These are phyloP conservation scores for Diutina siamensis DNA, from an alignment of 1,139 yeast species.

Conservation along the genomic window DNA sequence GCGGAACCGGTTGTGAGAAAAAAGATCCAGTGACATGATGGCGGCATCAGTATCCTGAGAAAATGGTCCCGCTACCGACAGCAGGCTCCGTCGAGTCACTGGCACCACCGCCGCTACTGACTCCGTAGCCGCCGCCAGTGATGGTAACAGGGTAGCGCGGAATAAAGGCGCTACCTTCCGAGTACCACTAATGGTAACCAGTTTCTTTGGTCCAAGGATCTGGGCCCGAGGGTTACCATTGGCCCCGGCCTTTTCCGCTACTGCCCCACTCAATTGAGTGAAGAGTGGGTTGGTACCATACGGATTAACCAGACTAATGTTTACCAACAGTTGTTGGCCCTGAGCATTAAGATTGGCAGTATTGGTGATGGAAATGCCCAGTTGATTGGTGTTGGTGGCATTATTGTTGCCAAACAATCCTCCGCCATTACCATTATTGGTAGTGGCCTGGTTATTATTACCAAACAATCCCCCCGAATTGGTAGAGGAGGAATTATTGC, in stretches of 20 bases:
- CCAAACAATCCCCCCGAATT: slow-evolving; percentile 1
- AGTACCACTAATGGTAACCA: slow-evolving; percentile 42
- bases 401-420: slow-evolving; percentile 5
- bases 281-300: slow-evolving; percentile 63
- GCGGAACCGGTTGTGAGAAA: slow-evolving; percentile 46
- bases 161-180: slow-evolving; percentile 47
- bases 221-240: slow-evolving; percentile 44
- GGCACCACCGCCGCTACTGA: slow-evolving; percentile 9
- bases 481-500: neutral
- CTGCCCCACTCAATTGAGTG: slow-evolving; percentile 7
- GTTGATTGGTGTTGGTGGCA: slow-evolving; percentile 11
- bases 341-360: slow-evolving; percentile 2
- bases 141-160: slow-evolving; percentile 11
- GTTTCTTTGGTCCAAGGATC: slow-evolving; percentile 29
- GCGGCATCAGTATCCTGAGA: slow-evolving; percentile 44
- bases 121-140: slow-evolving; percentile 9
- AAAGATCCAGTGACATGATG: slow-evolving; percentile 59
- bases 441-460: slow-evolving; percentile 7
- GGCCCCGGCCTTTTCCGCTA: slow-evolving; percentile 6
- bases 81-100: slow-evolving; percentile 11
- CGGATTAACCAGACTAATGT: slow-evolving; percentile 51
- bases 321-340: slow-evolving; percentile 22
- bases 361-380: slow-evolving; percentile 6
- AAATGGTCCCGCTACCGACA: slow-evolving; percentile 12
- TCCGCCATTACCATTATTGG: slow-evolving; percentile 9